These are phyloP conservation scores for Talaromyces sp. DNA, from an alignment of 2,329 filamentous ascomycete species.

Conservation along the genomic window DNA sequence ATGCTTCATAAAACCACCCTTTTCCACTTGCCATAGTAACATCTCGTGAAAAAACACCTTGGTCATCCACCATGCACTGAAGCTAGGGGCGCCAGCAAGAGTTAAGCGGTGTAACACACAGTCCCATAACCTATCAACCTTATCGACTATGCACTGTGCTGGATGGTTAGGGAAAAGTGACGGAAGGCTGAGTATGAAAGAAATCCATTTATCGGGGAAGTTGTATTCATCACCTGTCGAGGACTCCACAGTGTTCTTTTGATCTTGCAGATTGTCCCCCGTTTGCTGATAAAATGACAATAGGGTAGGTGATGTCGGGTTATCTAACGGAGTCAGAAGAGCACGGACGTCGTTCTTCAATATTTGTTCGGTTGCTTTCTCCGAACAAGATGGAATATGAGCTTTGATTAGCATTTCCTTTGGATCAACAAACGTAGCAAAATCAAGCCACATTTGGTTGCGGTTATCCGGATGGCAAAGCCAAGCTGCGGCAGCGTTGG, in stretches of 20 bases:
- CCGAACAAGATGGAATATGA: constrained; percentile 37
- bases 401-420: constrained; percentile 38
- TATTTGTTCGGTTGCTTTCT: constrained; percentile 33
- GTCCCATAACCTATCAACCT: constrained; percentile 41
- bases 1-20: constrained; percentile 76
- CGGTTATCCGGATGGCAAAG: constrained; percentile 82
- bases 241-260: constrained; percentile 33
- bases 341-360: constrained; percentile 42
- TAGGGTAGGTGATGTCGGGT: constrained; percentile 25
- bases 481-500: constrained; percentile 90
- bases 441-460: constrained; percentile 93
- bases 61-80: constrained; percentile 59
- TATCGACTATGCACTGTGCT: constrained; percentile 42
- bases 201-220: constrained; percentile 47
- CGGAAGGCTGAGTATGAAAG: constrained; percentile 40
- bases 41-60: constrained; percentile 96
- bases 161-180: constrained; percentile 38
- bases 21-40: constrained; percentile 81
- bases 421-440: constrained; percentile 42
- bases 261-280: constrained; percentile 28
- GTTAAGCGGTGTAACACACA: constrained; percentile 42
- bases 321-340: constrained; percentile 38
- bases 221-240: constrained; percentile 37
- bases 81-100: constrained; percentile 42
- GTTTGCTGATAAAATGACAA: constrained; percentile 32